Percentiles rank a stretch among this genome's conserved stretches.
phyloP scores from a whole-genome alignment of 2,329 filamentous ascomycete genomes.

The Triangularia verruculosa region DNA sequence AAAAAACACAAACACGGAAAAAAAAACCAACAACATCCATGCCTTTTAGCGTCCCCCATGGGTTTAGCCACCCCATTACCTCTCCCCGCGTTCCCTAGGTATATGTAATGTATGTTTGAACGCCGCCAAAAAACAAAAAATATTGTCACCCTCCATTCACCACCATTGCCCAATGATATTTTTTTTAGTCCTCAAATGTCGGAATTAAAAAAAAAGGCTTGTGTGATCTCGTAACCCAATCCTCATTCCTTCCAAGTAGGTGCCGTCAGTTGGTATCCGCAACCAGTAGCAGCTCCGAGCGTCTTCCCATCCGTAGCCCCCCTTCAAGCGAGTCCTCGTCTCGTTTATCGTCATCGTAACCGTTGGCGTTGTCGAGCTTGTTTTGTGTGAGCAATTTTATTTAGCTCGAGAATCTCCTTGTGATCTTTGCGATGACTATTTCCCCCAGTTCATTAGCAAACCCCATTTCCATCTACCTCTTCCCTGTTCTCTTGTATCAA shows the following conservation, averaged over 20 bases:
- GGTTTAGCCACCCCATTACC: not conserved
- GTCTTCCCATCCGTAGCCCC: too few species aligned
- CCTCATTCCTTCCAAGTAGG: too few species aligned
- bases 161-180: not conserved
- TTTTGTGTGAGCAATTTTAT: not conserved
- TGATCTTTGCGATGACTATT: slow-evolving; percentile 91
- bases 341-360: not conserved
- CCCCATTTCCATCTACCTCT: not conserved
- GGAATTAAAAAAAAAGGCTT: not conserved
- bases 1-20: not conserved
- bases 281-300: too few species aligned
- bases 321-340: too few species aligned
- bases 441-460: slow-evolving; percentile 11
- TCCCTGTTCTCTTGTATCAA: not conserved
- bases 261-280: too few species aligned
- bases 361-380: not conserved
- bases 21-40: not conserved
- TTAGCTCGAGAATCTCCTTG: slow-evolving; percentile 76
- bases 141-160: not conserved
- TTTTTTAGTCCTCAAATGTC: not conserved
- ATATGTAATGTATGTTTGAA: not conserved
- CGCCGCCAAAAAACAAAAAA: not conserved
- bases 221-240: not conserved
- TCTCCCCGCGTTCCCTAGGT: not conserved
- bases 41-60: not conserved